Evolutionary conservation across 441 rosid genomes (phyloP).

Genomic region (Populus hybrid): DNA sequence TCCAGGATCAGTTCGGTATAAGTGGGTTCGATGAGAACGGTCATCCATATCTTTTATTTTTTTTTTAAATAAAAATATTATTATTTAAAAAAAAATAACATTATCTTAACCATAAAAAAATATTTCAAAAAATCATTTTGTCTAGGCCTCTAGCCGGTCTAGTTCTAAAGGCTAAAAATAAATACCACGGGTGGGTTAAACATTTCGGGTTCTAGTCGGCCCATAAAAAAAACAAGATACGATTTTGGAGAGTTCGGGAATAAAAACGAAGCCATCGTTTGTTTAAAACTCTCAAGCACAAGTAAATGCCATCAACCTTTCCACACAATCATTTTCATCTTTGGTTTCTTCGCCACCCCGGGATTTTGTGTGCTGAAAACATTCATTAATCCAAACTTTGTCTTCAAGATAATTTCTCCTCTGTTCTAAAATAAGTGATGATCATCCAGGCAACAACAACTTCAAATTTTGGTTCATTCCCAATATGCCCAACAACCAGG

Average conservation of each 20-base stretch:
- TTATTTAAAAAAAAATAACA: too few species aligned
- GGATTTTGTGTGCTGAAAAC: background rate
- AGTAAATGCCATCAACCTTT: background rate
- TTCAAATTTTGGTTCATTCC: slow-evolving; percentile 27
- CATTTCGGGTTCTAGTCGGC: too few species aligned
- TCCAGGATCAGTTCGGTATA: too few species aligned
- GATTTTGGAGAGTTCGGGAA: background rate
- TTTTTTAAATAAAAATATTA: too few species aligned
- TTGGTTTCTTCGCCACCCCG: slow-evolving; percentile 6
- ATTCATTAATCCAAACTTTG: background rate
- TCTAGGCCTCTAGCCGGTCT: too few species aligned
- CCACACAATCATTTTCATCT: background rate
- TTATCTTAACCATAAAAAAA: too few species aligned
- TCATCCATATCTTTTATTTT: too few species aligned
- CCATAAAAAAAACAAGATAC: too few species aligned
- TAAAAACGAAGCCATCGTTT: background rate
- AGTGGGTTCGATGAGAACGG: too few species aligned
- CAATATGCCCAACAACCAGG: slow-evolving; percentile 12
- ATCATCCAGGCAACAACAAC: slow-evolving; percentile 9
- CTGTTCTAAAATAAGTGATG: slow-evolving; percentile 18
- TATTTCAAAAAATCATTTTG: too few species aligned
- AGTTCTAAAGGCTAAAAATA: too few species aligned
- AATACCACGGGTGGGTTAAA: too few species aligned
- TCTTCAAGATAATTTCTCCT: background rate
- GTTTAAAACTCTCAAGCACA: background rate